Evolutionary conservation across 2,329 filamentous ascomycete species (phyloP).

Genomic region (Cladobotryum protrusum): DNA sequence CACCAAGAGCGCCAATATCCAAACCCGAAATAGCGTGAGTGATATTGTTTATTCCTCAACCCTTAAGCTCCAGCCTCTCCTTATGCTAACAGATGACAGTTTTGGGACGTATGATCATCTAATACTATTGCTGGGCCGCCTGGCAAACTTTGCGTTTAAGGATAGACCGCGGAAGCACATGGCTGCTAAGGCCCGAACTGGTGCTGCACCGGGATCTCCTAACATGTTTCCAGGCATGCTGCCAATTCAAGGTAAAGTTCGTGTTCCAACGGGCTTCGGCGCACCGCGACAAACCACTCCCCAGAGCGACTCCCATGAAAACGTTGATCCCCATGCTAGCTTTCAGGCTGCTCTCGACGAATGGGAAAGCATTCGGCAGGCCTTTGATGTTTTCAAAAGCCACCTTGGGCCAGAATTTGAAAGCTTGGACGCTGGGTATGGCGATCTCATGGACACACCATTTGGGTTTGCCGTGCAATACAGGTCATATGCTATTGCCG

Average conservation of each 20-base stretch:
- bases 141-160: constrained; percentile 70
- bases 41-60: too few relatives aligned
- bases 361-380: constrained; percentile 68
- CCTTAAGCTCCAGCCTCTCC: not conserved
- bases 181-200: constrained; percentile 35
- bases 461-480: constrained; percentile 81
- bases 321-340: constrained; percentile 53
- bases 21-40: constrained; percentile 65
- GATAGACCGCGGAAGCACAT: constrained; percentile 67
- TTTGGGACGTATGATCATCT: constrained; percentile 89
- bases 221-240: constrained; percentile 52
- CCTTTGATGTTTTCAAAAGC: constrained; percentile 61
- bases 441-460: constrained; percentile 55
- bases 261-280: constrained; percentile 49
- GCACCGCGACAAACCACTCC: constrained; percentile 23
- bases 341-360: constrained; percentile 67
- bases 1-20: constrained; percentile 75
- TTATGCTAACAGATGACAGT: constrained; percentile 36
- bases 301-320: constrained; percentile 35
- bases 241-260: constrained; percentile 44
- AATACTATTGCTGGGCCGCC: constrained; percentile 70
- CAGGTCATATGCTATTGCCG: constrained; percentile 78
- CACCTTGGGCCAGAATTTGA: constrained; percentile 71
- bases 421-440: constrained; percentile 63
- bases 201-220: constrained; percentile 27